Conservation (phyloP, 179 eudicot species). For the Dionaea muscipula region DNA sequence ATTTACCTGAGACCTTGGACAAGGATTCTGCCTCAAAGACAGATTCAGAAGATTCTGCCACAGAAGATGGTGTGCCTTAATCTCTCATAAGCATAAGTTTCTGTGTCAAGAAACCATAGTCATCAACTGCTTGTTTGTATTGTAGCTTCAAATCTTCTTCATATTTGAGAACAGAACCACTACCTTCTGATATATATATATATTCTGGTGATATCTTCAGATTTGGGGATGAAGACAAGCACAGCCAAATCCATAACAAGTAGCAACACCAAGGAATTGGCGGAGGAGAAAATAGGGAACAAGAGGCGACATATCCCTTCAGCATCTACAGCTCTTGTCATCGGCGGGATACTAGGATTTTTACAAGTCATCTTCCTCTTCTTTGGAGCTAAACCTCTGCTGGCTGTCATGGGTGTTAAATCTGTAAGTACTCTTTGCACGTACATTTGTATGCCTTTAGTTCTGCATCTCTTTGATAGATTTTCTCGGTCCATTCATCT, state of each 20-base stretch:
- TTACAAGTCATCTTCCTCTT: conserved; percentile 60
- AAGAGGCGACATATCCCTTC: conserved; percentile 65
- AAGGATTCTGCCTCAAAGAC: conserved; percentile 19
- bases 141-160: too few relatives aligned
- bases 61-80: conserved; percentile 18
- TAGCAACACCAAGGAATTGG: neutral
- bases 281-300: conserved; percentile 11
- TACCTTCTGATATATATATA: too few relatives aligned
- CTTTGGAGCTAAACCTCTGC: conserved; percentile 51
- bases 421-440: conserved; percentile 32
- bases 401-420: conserved; percentile 82
- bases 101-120: too few relatives aligned
- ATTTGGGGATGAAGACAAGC: conserved; percentile 7
- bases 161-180: too few relatives aligned
- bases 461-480: neutral
- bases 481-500: neutral
- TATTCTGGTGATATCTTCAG: conserved; percentile 15
- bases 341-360: conserved; percentile 71
- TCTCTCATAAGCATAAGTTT: too few relatives aligned
- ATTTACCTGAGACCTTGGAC: conserved; percentile 26
- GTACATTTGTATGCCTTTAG: neutral
- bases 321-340: conserved; percentile 75
- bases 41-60: conserved; percentile 14
- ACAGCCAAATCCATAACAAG: conserved; percentile 8
- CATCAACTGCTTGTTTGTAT: too few relatives aligned